These are phyloP conservation scores for Populus hybrid DNA, from an alignment of 441 rosid species.

Conservation along the genomic window DNA sequence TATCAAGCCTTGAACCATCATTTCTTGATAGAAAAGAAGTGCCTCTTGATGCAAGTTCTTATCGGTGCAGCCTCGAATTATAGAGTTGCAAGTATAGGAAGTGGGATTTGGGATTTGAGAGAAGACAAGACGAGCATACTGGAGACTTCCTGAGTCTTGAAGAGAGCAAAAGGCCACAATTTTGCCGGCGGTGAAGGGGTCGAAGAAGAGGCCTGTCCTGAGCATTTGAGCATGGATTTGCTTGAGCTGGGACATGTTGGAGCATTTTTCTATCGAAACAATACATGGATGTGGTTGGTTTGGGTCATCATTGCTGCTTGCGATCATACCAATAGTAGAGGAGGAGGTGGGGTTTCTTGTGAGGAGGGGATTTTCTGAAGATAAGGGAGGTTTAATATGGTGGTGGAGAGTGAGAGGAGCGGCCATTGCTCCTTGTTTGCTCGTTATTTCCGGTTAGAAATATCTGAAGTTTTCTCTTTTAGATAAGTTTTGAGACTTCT, in stretches of 20 bases:
- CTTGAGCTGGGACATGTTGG: conserved; percentile 27
- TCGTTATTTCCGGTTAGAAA: neutral
- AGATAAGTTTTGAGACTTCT: neutral
- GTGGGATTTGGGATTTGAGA: conserved; percentile 21
- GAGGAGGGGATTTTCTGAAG: neutral
- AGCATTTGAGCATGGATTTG: conserved; percentile 36
- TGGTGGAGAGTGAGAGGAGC: conserved; percentile 11
- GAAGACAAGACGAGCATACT: conserved; percentile 16
- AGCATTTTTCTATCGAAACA: conserved; percentile 19
- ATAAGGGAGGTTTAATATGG: conserved; percentile 6
- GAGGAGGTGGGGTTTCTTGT: neutral
- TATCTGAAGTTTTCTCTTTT: neutral
- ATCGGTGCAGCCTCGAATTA: conserved; percentile 22
- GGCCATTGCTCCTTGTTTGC: conserved; percentile 6
- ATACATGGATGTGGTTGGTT: conserved; percentile 16
- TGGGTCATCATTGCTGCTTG: neutral
- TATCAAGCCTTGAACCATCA: conserved; percentile 10
- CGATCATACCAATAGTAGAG: neutral
- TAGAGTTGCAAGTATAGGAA: conserved; percentile 13
- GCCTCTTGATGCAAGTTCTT: conserved; percentile 12
- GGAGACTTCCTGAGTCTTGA: conserved; percentile 12
- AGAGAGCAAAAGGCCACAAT: conserved; percentile 27
- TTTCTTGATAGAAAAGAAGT: conserved; percentile 14
- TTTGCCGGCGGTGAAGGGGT: conserved; percentile 23
- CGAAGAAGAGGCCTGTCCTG: conserved; percentile 24